These are phyloP conservation scores for Arthrobotrys sphaeroides DNA, from an alignment of 2,329 filamentous ascomycete species.

Conservation along the genomic window DNA sequence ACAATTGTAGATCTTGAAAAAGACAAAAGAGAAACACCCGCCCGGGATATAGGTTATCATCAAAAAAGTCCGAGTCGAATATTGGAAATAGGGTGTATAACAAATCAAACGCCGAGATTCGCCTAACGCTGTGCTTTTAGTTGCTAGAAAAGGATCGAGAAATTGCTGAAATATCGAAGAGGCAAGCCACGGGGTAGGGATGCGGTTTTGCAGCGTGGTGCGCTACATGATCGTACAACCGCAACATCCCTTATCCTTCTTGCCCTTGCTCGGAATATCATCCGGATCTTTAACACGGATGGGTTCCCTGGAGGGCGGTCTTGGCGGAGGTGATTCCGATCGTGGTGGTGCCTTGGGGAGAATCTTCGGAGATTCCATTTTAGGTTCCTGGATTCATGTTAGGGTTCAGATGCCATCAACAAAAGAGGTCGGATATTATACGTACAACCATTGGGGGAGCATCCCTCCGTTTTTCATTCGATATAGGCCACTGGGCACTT, in stretches of 20 bases:
- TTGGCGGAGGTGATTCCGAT: conserved; percentile 25
- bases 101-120: conserved; percentile 54
- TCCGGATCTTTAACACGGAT: conserved; percentile 52
- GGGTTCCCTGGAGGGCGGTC: conserved; percentile 31
- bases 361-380: conserved; percentile 21
- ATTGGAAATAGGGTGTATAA: conserved; percentile 25
- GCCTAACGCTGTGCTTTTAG: conserved; percentile 54
- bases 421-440: not conserved
- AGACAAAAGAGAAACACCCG: conserved; percentile 27
- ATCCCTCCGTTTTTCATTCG: conserved; percentile 46
- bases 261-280: conserved; percentile 20
- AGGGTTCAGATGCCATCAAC: not conserved
- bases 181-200: conserved; percentile 28
- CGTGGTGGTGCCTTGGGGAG: conserved; percentile 4
- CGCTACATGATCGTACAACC: conserved; percentile 52
- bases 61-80: conserved; percentile 38
- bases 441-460: conserved; percentile 49
- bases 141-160: conserved; percentile 49
- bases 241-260: conserved; percentile 52
- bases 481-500: conserved; percentile 39
- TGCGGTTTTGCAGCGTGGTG: conserved; percentile 5
- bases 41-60: conserved; percentile 49
- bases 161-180: conserved; percentile 49
- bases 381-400: conserved; percentile 30
- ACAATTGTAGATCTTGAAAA: conserved; percentile 29